phyloP scores from a whole-genome alignment of 192 early-diverging fungal genomes.

The Backusella parvicylindrica region DNA sequence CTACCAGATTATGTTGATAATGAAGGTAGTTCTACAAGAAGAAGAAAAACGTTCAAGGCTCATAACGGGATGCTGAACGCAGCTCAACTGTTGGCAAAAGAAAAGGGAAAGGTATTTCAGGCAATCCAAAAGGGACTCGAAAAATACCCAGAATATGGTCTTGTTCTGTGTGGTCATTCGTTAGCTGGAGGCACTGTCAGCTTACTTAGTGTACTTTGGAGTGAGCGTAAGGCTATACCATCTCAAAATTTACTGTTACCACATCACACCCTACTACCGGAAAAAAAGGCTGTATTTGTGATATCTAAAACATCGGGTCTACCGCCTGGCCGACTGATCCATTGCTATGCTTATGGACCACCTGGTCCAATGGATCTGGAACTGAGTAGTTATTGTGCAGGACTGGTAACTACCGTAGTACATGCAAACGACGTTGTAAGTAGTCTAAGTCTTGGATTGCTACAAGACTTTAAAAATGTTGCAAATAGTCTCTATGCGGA shows the following conservation, averaged over 20 bases:
- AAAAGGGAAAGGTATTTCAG: slow-evolving; percentile 65
- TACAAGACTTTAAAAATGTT: slow-evolving; percentile 75
- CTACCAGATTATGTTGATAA: slow-evolving; percentile 26
- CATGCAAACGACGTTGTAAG: slow-evolving; percentile 78
- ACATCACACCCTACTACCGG: slow-evolving; percentile 20
- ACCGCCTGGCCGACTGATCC: slow-evolving; percentile 70
- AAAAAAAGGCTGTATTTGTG: slow-evolving; percentile 51
- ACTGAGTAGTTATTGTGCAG: slow-evolving; percentile 63
- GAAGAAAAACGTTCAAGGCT: slow-evolving; percentile 46
- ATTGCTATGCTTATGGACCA: slow-evolving; percentile 82
- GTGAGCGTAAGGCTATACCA: slow-evolving; percentile 27
- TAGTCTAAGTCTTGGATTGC: slow-evolving; percentile 68
- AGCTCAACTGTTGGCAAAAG: slow-evolving; percentile 64
- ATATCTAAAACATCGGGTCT: slow-evolving; percentile 59
- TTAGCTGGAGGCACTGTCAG: slow-evolving; percentile 86
- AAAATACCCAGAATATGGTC: slow-evolving; percentile 71
- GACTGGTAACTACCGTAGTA: slow-evolving; percentile 76
- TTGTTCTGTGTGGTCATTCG: slow-evolving; percentile 87
- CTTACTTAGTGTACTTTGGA: slow-evolving; percentile 77
- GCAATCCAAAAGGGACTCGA: slow-evolving; percentile 67
- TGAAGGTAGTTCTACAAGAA: not conserved
- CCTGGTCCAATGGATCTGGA: slow-evolving; percentile 71
- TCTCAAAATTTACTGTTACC: slow-evolving; percentile 32
- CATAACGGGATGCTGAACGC: slow-evolving; percentile 87
- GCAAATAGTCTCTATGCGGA: slow-evolving; percentile 62